Evolutionary conservation across 495 filamentous ascomycete genomes (phyloP).

Genomic region (Neurospora pannonica): DNA sequence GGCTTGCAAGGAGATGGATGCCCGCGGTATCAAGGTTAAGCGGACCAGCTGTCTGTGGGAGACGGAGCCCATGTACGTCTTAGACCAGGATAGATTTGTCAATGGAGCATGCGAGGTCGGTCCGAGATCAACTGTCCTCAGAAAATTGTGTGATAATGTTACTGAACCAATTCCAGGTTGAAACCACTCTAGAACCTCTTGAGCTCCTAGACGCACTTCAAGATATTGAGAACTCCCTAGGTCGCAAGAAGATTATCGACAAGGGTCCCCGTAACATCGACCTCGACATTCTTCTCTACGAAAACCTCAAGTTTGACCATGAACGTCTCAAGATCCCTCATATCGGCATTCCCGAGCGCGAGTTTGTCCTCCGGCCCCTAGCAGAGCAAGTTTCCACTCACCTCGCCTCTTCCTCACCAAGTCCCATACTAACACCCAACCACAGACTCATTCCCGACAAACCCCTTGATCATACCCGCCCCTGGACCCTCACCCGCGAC

Average conservation of each 20-base stretch:
- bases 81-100: constrained; percentile 77
- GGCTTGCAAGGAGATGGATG: constrained; percentile 68
- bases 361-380: constrained; percentile 86
- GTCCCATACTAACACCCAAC: background rate
- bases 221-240: constrained; percentile 66
- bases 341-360: constrained; percentile 73
- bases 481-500: constrained; percentile 43
- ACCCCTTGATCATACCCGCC: constrained; percentile 35
- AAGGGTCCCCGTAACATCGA: constrained; percentile 94
- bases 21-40: constrained; percentile 58
- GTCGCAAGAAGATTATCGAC: constrained; percentile 74
- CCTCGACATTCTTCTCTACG: constrained; percentile 86
- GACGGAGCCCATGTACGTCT: constrained; percentile 92
- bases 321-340: constrained; percentile 78
- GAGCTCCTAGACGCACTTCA: constrained; percentile 72
- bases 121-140: constrained; percentile 14
- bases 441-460: constrained; percentile 55
- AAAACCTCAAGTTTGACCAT: constrained; percentile 52
- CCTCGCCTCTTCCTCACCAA: background rate
- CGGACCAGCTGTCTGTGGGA: constrained; percentile 86
- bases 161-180: constrained; percentile 47
- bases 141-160: background rate
- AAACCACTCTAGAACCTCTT: constrained; percentile 66
- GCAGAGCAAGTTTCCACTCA: constrained; percentile 55
- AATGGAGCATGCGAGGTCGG: constrained; percentile 89